phyloP scores from a whole-genome alignment of 2,329 filamentous ascomycete species.

The Penicillium polonicum region DNA sequence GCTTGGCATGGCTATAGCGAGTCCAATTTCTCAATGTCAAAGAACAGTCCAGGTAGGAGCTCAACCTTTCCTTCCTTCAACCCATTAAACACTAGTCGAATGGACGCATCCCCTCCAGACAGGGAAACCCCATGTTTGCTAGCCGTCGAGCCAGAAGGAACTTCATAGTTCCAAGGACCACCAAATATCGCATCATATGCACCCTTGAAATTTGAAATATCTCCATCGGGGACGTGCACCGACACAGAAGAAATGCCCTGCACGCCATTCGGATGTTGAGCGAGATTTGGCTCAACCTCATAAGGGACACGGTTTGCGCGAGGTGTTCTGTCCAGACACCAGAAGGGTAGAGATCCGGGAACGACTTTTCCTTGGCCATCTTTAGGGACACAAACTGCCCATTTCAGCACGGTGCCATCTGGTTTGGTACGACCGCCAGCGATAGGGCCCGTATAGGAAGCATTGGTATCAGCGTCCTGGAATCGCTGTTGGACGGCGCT shows the following conservation, averaged over 20 bases:
- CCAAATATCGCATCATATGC: conserved; percentile 10
- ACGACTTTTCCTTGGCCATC: neutral
- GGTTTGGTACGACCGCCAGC: conserved; percentile 12
- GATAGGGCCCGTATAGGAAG: conserved; percentile 10
- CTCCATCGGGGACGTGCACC: neutral
- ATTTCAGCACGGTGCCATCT: conserved; percentile 13
- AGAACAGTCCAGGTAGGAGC: conserved; percentile 11
- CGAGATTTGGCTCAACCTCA: conserved; percentile 2
- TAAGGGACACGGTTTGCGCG: conserved; percentile 13
- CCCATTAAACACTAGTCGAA: conserved; percentile 9
- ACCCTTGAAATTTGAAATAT: neutral
- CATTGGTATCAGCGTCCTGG: neutral
- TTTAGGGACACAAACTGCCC: conserved; percentile 8
- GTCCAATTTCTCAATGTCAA: conserved; percentile 2
- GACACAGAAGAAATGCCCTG: conserved; percentile 7
- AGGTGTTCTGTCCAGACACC: conserved; percentile 17
- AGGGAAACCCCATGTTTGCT: neutral
- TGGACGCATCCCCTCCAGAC: neutral
- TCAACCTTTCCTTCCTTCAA: conserved; percentile 3
- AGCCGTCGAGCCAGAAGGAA: conserved; percentile 2
- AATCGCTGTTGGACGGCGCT: conserved; percentile 8
- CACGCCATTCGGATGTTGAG: conserved; percentile 13
- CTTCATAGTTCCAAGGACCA: conserved; percentile 6
- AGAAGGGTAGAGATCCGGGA: conserved; percentile 11
- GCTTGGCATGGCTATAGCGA: neutral